Percentiles rank a stretch among this genome's conserved stretches.
phyloP scores from a whole-genome alignment of 2,329 filamentous ascomycete genomes.

The Fusarium sp. region DNA sequence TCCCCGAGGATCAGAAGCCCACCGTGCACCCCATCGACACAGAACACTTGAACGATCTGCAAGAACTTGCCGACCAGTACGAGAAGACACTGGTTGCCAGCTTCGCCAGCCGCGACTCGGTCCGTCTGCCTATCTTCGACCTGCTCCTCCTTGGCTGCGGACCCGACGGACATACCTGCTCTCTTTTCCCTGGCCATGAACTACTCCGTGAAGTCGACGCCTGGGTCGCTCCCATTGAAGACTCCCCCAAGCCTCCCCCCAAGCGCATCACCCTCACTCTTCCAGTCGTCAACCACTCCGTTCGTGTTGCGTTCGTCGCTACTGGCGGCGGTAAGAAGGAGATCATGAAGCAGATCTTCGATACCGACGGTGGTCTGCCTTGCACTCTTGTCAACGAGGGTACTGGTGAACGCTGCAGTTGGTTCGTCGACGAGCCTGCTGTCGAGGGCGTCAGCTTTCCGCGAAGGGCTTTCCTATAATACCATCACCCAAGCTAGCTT shows the following conservation, averaged over 20 bases:
- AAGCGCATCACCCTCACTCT: slow-evolving; percentile 91
- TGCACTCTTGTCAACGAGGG: slow-evolving; percentile 88
- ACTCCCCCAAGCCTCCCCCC: slow-evolving; percentile 94
- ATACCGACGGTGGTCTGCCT: slow-evolving; percentile 79
- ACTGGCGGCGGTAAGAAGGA: slow-evolving; percentile 91
- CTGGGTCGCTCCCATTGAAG: slow-evolving; percentile 91
- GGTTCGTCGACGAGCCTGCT: slow-evolving; percentile 91
- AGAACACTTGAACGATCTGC: slow-evolving; percentile 73
- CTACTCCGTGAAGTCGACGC: slow-evolving; percentile 86
- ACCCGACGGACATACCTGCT: slow-evolving; percentile 97
- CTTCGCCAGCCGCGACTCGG: slow-evolving; percentile 92
- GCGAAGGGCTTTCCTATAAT: slow-evolving; percentile 70
- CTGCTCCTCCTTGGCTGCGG: slow-evolving; percentile 92
- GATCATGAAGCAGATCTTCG: slow-evolving; percentile 91
- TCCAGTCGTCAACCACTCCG: slow-evolving; percentile 86
- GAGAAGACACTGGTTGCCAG: slow-evolving; percentile 85
- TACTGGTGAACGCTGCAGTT: slow-evolving; percentile 86
- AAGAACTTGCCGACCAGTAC: slow-evolving; percentile 94
- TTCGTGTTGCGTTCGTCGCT: slow-evolving; percentile 89
- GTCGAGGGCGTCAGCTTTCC: slow-evolving; percentile 88
- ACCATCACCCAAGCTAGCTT: slow-evolving; percentile 11
- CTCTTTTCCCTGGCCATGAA: slow-evolving; percentile 89
- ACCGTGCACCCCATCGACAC: slow-evolving; percentile 81
- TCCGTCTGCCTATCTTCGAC: slow-evolving; percentile 95
- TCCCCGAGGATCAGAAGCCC: slow-evolving; percentile 74